Evolutionary conservation across 345 rosid species (phyloP), one percentile per base, ranked within the genome.

Genomic region (Gossypium thurberi): DNA sequence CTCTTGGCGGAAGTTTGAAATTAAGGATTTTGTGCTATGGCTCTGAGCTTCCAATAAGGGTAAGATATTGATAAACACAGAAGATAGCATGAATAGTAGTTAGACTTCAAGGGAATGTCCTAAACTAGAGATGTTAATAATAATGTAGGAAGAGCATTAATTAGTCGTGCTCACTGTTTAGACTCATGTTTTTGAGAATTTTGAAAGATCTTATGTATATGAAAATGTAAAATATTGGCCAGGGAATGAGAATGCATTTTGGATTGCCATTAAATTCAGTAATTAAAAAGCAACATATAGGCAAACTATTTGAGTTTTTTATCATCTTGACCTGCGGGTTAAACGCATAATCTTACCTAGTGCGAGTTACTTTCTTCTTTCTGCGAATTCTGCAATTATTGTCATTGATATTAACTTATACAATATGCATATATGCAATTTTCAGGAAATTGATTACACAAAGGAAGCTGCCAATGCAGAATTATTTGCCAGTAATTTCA

Each of bases 391-490:
- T 20, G 18, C 52, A n/a, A 37, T 33, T 25, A 25, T 25, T 67
- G 17, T 67, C 20, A 25, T 67, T 47, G 14, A 57, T 17, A 58
- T n/a, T 57, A 50, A 65, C 71, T 73, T 74, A 61, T 77, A 69
- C 28, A 56, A 56, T 26, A 6, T 51, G 43, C 18, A 33, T 62
- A 10, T 15, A 15, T 25, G 53, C 75, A 57, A 33, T 74, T 56
- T 84, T 62, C 87, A 95, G 98, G 99, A 95, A 79, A 92, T 95
- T 81, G 98, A 95, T 85, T 95, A 95, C 83, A 92, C 96, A 61
- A 92, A 85, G 85, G 99, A 95, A 82, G 99, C 97, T 77, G 91
- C 93, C 46, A 95, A 95, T 71, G 94, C 99, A 8, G 98, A 95
- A 72, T 72, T 86, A 43, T 95, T 95, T 88, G 99, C 99, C 20